Base-by-base conservation (phyloP, 1,284 basidiomycete species). In the Ceratobasidium sp. region DNA sequence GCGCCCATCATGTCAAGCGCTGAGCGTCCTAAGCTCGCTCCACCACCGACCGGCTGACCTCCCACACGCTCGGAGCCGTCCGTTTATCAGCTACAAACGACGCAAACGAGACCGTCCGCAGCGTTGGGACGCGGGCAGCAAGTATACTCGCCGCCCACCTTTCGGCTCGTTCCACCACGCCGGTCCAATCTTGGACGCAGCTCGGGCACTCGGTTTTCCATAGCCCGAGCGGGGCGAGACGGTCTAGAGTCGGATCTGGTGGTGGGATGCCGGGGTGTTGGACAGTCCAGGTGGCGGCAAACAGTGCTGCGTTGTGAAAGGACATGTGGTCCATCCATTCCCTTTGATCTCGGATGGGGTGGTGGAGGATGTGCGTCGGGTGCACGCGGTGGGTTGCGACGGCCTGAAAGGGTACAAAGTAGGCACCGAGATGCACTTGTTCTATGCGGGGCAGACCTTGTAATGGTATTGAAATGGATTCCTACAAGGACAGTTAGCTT, bases 61-160 rank as follows among this genome's bases (percentile, higher is more conserved):
- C 54, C 69, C 69, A 72, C 22, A 16, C 43, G 58, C 43, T 61
- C 0, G 56, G 69, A 2, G 22, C 22, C 8, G 46, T 59, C 2
- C 58, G 43, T 24, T 31, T 16, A 14, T 37, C 29, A 14, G 58
- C n/a, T 4, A 51, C 16, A 31, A 72, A 72, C 6, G 56, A 48
- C 8, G 58, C 69, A 14, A 72, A 72, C 9, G 69, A 72, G 0
- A 72, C 49, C 29, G n/a, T 49, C 11, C 58, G 8, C 1, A 61
- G 48, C 0, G 37, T 34, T 24, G 22, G 16, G 24, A 51, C 11
- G 0, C 43, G 43, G 6, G 58, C 43, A 4, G 69, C 58, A 2
- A 72, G 31, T 2, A 72, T 31, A 16, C 56, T 37, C 11, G 29
- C 56, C 8, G 69, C 46, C 22, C 34, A 46, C 13, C 56, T n/a